Evolutionary conservation across 192 early-diverging fungal species (phyloP).

Genomic region (Gonapodya prolifera): DNA sequence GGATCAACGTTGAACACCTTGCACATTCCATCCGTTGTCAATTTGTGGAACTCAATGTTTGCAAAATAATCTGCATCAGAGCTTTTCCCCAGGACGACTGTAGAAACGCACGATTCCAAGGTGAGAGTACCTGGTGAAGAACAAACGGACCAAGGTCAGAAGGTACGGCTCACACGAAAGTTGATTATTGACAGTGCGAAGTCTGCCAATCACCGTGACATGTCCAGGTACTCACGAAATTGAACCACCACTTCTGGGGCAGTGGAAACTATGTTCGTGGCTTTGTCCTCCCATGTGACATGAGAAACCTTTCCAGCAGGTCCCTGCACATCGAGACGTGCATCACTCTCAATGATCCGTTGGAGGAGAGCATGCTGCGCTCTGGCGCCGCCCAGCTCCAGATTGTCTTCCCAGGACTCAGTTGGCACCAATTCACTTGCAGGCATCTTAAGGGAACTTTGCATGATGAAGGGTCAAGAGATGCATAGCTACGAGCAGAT

Average conservation of each 20-base stretch:
- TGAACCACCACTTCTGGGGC: neutral
- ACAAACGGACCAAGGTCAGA: neutral
- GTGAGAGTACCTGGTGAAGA: neutral
- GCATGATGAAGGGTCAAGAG: neutral
- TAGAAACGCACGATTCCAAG: neutral
- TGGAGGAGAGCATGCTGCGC: neutral
- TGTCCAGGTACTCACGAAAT: neutral
- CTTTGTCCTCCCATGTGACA: neutral
- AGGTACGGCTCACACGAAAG: neutral
- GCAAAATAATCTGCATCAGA: neutral
- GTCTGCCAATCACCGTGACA: neutral
- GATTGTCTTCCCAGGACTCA: neutral
- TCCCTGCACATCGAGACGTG: neutral
- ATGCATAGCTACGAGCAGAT: neutral
- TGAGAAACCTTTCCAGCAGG: neutral
- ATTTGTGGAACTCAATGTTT: neutral
- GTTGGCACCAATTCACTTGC: neutral
- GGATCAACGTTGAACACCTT: constrained; percentile 48
- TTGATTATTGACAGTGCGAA: neutral
- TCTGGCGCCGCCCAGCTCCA: neutral
- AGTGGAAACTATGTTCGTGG: neutral
- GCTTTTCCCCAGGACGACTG: neutral
- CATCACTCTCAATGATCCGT: neutral
- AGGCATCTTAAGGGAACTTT: neutral
- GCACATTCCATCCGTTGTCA: constrained; percentile 28